These are phyloP conservation scores for Penicillium atrosanguineum DNA, from an alignment of 495 filamentous ascomycete species.

Conservation along the genomic window DNA sequence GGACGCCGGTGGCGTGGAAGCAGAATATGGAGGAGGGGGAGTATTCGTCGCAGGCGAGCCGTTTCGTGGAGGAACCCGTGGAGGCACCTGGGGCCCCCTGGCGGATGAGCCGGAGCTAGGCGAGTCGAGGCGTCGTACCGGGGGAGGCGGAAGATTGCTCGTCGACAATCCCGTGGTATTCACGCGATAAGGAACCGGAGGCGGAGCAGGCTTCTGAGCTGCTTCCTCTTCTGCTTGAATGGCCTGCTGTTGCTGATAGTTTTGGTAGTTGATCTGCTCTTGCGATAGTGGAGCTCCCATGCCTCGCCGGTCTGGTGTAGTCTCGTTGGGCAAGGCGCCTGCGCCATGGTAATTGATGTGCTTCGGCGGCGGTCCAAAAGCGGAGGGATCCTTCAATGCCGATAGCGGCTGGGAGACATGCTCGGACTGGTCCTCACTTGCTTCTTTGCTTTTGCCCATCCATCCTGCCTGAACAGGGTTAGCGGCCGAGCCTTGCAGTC, in stretches of 20 bases:
- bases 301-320: constrained; percentile 47
- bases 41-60: constrained; percentile 40
- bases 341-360: constrained; percentile 55
- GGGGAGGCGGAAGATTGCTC: constrained; percentile 68
- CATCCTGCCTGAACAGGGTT: constrained; percentile 21
- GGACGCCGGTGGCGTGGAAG: constrained; percentile 25
- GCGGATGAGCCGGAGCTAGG: constrained; percentile 35
- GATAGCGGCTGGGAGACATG: constrained; percentile 69
- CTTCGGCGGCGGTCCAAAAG: constrained; percentile 86
- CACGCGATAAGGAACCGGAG: constrained; percentile 65
- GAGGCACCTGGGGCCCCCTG: constrained; percentile 54
- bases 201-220: constrained; percentile 43
- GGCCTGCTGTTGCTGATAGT: constrained; percentile 34
- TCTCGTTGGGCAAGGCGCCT: constrained; percentile 44
- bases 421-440: constrained; percentile 23
- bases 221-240: constrained; percentile 34
- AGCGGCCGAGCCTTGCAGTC: constrained; percentile 4
- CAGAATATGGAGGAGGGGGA: constrained; percentile 53
- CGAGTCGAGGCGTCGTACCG: constrained; percentile 52
- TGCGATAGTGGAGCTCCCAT: constrained; percentile 47
- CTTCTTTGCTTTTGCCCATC: constrained; percentile 50
- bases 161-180: constrained; percentile 72
- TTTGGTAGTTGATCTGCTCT: constrained; percentile 35
- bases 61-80: constrained; percentile 71
- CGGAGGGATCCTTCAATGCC: constrained; percentile 74